Evolutionary conservation across 2,329 filamentous ascomycete species (phyloP), one percentile per base, ranked within the genome.

Genomic region (Pochonia chlamydosporia): DNA sequence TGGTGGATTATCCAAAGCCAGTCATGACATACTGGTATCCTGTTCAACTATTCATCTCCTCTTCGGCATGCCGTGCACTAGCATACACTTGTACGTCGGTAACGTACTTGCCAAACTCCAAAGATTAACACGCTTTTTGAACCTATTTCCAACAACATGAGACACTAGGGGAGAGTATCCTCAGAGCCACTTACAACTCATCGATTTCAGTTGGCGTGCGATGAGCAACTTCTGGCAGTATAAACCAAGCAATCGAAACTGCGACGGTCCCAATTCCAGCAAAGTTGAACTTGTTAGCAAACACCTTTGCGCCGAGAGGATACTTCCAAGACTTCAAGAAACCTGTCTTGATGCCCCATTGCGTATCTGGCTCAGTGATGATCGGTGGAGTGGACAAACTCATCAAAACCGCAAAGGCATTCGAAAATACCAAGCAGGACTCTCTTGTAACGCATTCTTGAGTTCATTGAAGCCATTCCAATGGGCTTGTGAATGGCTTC

Each of bases 261-360:
- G 63, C 55, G 3, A 66, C 44, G 0, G 56, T 47, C 7, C 65
- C 65, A 6, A 62, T 62, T 3, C 52, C 63, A 4, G 63, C 65
- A 43, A 68, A 68, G 50, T 63, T 64, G 40, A 4, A 5, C 26
- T 16, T 51, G 10, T 48, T 13, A 43, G 37, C 18, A 28, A 43
- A 8, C n/a, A 21, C n/a, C n/a, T n/a, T n/a, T 28, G 7, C 26
- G 7, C 7, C 26, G 26, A 7, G 33, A 36, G 11, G 13, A 2
- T 13, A 59, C 63, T 47, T 48, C 68, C 6, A n/a, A n/a, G 2
- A 41, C 51, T 48, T 28, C 69, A 72, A 72, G 44, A 71, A 72
- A 0, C 68, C 70, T 0, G 69, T 72, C 51, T 68, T 70, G 2
- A 71, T 65, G 5, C 69, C 68, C 68, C 70, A 73, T n/a, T 64